Evolutionary conservation across 1,284 basidiomycete genomes (phyloP).

Genomic region (Ceratobasidium sp.): DNA sequence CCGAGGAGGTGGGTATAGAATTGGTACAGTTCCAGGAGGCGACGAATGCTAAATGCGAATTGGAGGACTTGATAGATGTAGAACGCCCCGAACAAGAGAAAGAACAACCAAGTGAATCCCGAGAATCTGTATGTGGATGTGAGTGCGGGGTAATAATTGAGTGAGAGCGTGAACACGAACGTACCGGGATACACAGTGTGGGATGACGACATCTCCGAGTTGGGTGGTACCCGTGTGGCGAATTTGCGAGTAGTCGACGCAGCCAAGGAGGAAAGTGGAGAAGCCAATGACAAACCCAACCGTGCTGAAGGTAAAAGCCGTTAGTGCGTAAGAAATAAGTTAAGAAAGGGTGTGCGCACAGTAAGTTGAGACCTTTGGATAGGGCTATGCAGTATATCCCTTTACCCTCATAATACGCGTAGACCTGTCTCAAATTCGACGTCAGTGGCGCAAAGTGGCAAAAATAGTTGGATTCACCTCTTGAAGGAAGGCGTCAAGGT

Average conservation of each 20-base stretch:
- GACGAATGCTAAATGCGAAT: conserved; percentile 68
- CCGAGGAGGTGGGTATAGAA: conserved; percentile 76
- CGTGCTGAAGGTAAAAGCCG: conserved; percentile 70
- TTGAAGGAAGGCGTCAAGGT: conserved; percentile 94
- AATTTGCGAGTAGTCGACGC: conserved; percentile 91
- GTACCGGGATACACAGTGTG: conserved; percentile 84
- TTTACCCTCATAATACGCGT: conserved; percentile 96
- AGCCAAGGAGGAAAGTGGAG: conserved; percentile 95
- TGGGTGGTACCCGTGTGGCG: conserved; percentile 71
- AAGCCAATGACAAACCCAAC: conserved; percentile 97
- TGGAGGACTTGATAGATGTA: conserved; percentile 72
- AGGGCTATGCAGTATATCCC: conserved; percentile 96
- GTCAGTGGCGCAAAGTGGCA: not conserved
- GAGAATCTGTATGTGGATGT: conserved; percentile 73
- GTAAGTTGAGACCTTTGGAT: conserved; percentile 86
- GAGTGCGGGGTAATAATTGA: conserved; percentile 37
- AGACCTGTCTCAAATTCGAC: conserved; percentile 60
- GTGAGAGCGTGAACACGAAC: conserved; percentile 28
- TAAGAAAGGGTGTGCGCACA: conserved; percentile 71
- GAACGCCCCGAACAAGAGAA: conserved; percentile 83
- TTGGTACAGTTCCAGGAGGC: conserved; percentile 91
- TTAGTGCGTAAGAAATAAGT: conserved; percentile 5
- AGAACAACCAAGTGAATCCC: conserved; percentile 84
- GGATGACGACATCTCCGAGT: conserved; percentile 84
- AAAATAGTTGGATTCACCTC: conserved; percentile 67